Evolutionary conservation across 129 eudicot genomes (phyloP).

Genomic region (Kitagawia praeruptora): DNA sequence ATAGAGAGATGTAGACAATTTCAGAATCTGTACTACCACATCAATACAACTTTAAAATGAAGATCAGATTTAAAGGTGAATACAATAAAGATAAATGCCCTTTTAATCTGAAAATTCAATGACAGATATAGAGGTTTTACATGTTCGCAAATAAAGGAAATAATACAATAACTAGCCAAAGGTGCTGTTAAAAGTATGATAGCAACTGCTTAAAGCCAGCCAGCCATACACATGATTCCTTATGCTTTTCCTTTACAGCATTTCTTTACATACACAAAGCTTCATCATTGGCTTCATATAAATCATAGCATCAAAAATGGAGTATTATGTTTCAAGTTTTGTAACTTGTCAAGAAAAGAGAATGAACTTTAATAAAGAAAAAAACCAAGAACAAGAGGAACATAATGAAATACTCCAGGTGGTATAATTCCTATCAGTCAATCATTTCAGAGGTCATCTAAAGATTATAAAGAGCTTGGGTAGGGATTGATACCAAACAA

Average conservation of each 20-base stretch:
- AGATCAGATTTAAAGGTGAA: slow-evolving; percentile 24
- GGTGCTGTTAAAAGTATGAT: slow-evolving; percentile 12
- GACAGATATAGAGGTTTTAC: slow-evolving; percentile 19
- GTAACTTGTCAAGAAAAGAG: background rate
- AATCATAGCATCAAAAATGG: slow-evolving; percentile 1
- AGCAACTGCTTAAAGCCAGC: slow-evolving; percentile 2
- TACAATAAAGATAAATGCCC: background rate
- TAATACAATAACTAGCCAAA: background rate
- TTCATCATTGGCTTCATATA: background rate
- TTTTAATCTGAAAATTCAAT: slow-evolving; percentile 4
- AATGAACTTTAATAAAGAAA: background rate
- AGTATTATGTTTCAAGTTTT: background rate
- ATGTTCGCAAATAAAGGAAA: slow-evolving; percentile 19
- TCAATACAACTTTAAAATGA: background rate
- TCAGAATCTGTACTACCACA: background rate
- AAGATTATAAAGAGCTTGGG: slow-evolving; percentile 7
- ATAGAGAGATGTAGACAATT: background rate
- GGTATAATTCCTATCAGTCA: slow-evolving; percentile 20
- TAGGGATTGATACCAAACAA: background rate
- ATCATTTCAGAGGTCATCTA: slow-evolving; percentile 28
- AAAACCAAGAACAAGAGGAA: slow-evolving; percentile 17
- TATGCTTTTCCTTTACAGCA: slow-evolving; percentile 28
- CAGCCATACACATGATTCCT: slow-evolving; percentile 18
- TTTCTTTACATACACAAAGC: slow-evolving; percentile 12
- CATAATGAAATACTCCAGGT: background rate